Percentiles rank a stretch among this genome's conserved stretches.
Evolutionary conservation across 2,329 filamentous ascomycete genomes (phyloP).

Genomic region (Penicillium vulpinum): DNA sequence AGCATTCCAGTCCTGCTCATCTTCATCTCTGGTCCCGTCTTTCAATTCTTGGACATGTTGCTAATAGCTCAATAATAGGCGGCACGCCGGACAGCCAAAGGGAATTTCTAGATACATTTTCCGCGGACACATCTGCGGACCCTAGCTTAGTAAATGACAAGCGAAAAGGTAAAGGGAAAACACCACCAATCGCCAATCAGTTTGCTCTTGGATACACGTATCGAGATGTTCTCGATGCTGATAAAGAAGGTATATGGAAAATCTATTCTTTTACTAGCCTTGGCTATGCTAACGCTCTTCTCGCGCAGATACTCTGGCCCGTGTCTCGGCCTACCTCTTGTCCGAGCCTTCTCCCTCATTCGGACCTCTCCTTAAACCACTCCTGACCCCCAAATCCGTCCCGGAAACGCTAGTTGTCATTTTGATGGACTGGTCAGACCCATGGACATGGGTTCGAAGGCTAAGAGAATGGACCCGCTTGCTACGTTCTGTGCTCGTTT

Average conservation of each 20-base stretch:
- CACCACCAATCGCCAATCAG: constrained; percentile 81
- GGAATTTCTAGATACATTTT: constrained; percentile 71
- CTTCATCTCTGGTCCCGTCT: constrained; percentile 9
- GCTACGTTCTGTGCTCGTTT: constrained; percentile 72
- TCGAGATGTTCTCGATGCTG: constrained; percentile 88
- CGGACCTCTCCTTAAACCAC: constrained; percentile 76
- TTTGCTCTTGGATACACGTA: constrained; percentile 95
- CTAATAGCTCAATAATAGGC: constrained; percentile 53
- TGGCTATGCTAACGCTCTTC: constrained; percentile 4
- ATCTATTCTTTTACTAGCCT: not conserved
- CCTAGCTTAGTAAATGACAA: constrained; percentile 49
- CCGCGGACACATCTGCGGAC: constrained; percentile 43
- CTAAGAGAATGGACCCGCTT: constrained; percentile 87
- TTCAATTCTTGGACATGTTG: constrained; percentile 11
- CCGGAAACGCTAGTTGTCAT: constrained; percentile 85
- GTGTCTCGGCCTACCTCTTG: constrained; percentile 84
- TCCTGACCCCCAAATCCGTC: constrained; percentile 79
- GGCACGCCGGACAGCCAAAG: constrained; percentile 79
- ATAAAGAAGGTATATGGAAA: constrained; percentile 73
- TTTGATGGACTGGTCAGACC: constrained; percentile 92
- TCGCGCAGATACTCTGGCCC: constrained; percentile 74
- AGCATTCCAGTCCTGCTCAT: not conserved
- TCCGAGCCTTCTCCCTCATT: constrained; percentile 83
- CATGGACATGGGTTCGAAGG: constrained; percentile 88
- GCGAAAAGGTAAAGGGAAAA: constrained; percentile 55